Percentiles rank a stretch among this genome's conserved stretches.
These are phyloP conservation scores for Starmerella bombi DNA, from an alignment of 805 yeast genomes.

Conservation along the genomic window DNA sequence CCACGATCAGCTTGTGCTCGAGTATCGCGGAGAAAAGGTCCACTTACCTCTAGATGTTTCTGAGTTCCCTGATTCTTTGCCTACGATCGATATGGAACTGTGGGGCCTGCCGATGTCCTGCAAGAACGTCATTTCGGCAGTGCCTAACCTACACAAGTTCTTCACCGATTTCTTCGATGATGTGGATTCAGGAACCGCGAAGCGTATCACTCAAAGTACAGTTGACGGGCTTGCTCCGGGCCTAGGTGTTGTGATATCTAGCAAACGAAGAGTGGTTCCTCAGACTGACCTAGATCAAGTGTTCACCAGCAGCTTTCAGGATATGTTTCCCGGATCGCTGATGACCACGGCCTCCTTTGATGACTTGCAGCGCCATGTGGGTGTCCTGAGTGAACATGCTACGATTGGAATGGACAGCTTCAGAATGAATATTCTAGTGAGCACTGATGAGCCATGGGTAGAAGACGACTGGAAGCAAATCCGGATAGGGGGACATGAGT, in stretches of 20 bases:
- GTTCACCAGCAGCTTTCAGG: constrained; percentile 23
- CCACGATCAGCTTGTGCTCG: constrained; percentile 13
- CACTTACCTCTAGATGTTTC: constrained; percentile 15
- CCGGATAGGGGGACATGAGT: constrained; percentile 19
- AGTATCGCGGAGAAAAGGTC: constrained; percentile 14
- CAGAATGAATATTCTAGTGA: constrained; percentile 26
- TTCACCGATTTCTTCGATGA: constrained; percentile 9
- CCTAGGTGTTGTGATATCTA: constrained; percentile 21
- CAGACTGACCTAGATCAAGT: not conserved
- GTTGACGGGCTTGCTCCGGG: not conserved
- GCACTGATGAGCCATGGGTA: constrained; percentile 25
- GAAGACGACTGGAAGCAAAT: constrained; percentile 27
- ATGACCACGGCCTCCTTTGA: constrained; percentile 22
- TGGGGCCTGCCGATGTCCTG: constrained; percentile 24
- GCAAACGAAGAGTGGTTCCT: constrained; percentile 19
- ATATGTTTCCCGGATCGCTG: constrained; percentile 25
- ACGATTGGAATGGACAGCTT: constrained; percentile 21
- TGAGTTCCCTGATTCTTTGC: constrained; percentile 5
- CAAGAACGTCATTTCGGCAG: constrained; percentile 17
- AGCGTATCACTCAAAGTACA: constrained; percentile 10
- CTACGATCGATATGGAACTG: constrained; percentile 14
- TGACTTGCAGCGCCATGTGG: constrained; percentile 20
- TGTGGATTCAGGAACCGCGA: not conserved
- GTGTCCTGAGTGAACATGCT: constrained; percentile 16
- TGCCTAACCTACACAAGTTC: constrained; percentile 15